These are phyloP conservation scores for Abelmoschus esculentus DNA, from an alignment of 345 rosid genomes.

Conservation along the genomic window DNA sequence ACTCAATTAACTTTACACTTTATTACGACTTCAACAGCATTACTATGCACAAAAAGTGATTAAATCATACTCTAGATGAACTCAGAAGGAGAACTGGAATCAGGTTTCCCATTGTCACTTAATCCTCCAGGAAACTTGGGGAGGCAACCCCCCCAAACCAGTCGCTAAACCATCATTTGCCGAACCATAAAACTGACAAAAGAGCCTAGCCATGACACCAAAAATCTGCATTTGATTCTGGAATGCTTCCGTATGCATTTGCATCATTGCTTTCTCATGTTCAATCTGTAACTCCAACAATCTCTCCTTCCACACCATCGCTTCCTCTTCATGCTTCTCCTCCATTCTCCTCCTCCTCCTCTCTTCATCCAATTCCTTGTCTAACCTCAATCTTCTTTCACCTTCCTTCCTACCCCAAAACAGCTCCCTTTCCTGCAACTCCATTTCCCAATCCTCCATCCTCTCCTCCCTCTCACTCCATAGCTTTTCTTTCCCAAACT, in stretches of 20 bases:
- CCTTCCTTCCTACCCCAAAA: slow-evolving; percentile 38
- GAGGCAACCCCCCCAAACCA: slow-evolving; percentile 43
- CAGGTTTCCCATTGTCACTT: slow-evolving; percentile 51
- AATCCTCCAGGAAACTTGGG: slow-evolving; percentile 55
- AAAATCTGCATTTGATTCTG: slow-evolving; percentile 72
- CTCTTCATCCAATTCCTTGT: slow-evolving; percentile 45
- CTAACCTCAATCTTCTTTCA: slow-evolving; percentile 38
- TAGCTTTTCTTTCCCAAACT: slow-evolving; percentile 26
- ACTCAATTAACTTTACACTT: slow-evolving; percentile 4
- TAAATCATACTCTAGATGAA: slow-evolving; percentile 33
- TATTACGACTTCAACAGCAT: background rate
- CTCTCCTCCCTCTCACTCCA: slow-evolving; percentile 31
- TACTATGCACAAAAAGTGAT: background rate
- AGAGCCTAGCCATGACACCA: slow-evolving; percentile 54
- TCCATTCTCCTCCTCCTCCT: slow-evolving; percentile 43
- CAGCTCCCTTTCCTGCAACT: slow-evolving; percentile 48
- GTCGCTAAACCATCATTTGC: slow-evolving; percentile 48
- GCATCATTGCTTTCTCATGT: slow-evolving; percentile 67
- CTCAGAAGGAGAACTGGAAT: slow-evolving; percentile 62
- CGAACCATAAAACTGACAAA: slow-evolving; percentile 54
- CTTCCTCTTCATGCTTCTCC: slow-evolving; percentile 67
- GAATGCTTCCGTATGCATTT: slow-evolving; percentile 62
- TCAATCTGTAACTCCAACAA: slow-evolving; percentile 54
- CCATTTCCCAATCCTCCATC: slow-evolving; percentile 36
- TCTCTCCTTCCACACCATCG: slow-evolving; percentile 73